A percentile compares a stretch with the other conserved stretches of the same genome.
Evolutionary conservation across 140 eudicot species (phyloP).

Genomic region (Erigeron philadelphicus): DNA sequence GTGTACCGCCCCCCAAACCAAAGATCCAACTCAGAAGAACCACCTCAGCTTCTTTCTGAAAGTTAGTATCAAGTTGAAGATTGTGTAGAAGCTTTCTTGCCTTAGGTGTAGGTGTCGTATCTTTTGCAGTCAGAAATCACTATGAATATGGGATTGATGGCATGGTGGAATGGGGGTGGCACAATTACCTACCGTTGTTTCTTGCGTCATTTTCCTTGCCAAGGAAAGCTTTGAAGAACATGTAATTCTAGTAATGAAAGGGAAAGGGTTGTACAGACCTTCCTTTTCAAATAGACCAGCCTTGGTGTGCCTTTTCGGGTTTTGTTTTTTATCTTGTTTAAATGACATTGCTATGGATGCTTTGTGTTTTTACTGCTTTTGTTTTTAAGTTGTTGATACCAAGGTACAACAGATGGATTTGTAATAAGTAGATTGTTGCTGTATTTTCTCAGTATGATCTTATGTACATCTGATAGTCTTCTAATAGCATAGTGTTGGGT

Average conservation of each 20-base stretch:
- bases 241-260: conserved; percentile 16
- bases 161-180: background rate
- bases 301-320: conserved; percentile 1
- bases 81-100: background rate
- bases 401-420: conserved; percentile 13
- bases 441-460: conserved; percentile 24
- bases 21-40: conserved; percentile 69
- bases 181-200: background rate
- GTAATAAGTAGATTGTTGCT: conserved; percentile 18
- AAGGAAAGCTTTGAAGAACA: background rate
- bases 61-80: background rate
- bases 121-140: background rate
- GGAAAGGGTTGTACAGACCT: conserved; percentile 14
- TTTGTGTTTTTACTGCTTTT: conserved; percentile 3
- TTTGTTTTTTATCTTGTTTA: background rate
- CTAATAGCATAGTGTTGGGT: background rate
- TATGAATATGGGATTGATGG: background rate
- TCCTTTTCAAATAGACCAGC: conserved; percentile 12
- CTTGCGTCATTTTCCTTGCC: background rate
- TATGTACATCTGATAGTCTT: conserved; percentile 30
- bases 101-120: background rate
- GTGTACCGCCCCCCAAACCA: conserved; percentile 34
- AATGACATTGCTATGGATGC: conserved; percentile 2
- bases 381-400: conserved; percentile 6
- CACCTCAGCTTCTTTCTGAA: conserved; percentile 39